Percentiles rank a stretch among this genome's conserved stretches.
Conservation (phyloP, 192 early-diverging fungal genomes). For the Dissophora ornata region DNA sequence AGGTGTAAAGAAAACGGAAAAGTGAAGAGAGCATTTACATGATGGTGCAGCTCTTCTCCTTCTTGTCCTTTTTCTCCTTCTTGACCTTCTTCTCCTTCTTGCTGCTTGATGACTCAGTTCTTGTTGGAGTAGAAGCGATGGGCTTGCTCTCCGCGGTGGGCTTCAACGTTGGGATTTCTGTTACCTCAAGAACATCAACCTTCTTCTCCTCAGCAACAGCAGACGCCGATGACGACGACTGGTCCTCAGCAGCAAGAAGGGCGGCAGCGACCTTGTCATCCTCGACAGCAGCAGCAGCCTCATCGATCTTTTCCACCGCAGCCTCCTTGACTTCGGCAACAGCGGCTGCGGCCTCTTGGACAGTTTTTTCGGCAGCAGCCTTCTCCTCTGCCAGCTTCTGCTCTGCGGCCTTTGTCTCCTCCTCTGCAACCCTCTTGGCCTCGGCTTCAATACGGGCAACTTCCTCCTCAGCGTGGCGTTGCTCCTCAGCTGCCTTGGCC, state of each 20-base stretch:
- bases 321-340: conserved; percentile 5
- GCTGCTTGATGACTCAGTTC: not conserved
- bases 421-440: conserved; percentile 28
- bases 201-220: conserved; percentile 24
- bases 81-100: conserved; percentile 49
- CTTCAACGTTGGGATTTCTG: conserved; percentile 41
- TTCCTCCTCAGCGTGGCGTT: conserved; percentile 9
- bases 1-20: conserved; percentile 2
- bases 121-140: not conserved
- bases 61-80: conserved; percentile 51
- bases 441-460: conserved; percentile 21
- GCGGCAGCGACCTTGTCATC: conserved; percentile 15
- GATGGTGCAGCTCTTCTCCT: conserved; percentile 43
- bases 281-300: conserved; percentile 2
- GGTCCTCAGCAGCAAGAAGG: conserved; percentile 22
- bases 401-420: conserved; percentile 4
- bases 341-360: not conserved
- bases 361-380: conserved; percentile 13
- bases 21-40: conserved; percentile 26
- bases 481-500: conserved; percentile 6
- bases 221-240: conserved; percentile 12
- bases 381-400: conserved; percentile 20
- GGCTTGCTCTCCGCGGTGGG: conserved; percentile 40
- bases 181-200: conserved; percentile 34
- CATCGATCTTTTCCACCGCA: conserved; percentile 1